A percentile compares a stretch with the other conserved stretches of the same genome.
These are phyloP conservation scores for Thuidium tamariscinum DNA, from an alignment of 225 moss, liverwort and hornwort genomes.

Conservation along the genomic window DNA sequence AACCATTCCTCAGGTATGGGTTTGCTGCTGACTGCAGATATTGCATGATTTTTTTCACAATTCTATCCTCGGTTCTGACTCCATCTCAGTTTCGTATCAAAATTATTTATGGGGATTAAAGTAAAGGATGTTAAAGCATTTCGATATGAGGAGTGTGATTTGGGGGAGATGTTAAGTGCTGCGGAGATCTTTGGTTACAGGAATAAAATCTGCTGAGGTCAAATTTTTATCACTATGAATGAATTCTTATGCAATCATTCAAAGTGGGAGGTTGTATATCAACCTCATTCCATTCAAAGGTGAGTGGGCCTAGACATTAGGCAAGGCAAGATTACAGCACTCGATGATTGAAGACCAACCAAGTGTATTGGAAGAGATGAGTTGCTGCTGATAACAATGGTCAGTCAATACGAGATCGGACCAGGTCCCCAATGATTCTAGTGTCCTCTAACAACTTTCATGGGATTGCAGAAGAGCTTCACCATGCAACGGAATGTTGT, in stretches of 20 bases:
- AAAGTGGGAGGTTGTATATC: not conserved
- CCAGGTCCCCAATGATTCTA: not conserved
- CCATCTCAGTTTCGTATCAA: not conserved
- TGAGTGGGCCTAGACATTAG: not conserved
- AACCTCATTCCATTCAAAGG: not conserved
- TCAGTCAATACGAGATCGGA: not conserved
- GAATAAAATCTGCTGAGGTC: not conserved
- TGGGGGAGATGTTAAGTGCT: not conserved
- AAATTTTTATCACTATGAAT: not conserved
- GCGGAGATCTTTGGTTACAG: not conserved
- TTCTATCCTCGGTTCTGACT: not conserved
- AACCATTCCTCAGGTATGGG: slow-evolving; percentile 63
- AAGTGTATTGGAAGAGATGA: not conserved
- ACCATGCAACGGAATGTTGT: not conserved
- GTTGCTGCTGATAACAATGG: not conserved
- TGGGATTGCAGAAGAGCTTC: not conserved
- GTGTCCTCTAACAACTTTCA: not conserved
- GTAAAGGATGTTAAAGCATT: not conserved
- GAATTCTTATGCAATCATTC: not conserved
- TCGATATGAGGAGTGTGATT: not conserved
- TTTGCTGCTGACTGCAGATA: not conserved
- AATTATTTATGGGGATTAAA: not conserved
- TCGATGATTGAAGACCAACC: not conserved
- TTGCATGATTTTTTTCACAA: not conserved
- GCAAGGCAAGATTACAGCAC: not conserved